A percentile compares a stretch with the other conserved stretches of the same genome.
Evolutionary conservation across 129 eudicot species (phyloP).

Genomic region (Tagetes erecta): DNA sequence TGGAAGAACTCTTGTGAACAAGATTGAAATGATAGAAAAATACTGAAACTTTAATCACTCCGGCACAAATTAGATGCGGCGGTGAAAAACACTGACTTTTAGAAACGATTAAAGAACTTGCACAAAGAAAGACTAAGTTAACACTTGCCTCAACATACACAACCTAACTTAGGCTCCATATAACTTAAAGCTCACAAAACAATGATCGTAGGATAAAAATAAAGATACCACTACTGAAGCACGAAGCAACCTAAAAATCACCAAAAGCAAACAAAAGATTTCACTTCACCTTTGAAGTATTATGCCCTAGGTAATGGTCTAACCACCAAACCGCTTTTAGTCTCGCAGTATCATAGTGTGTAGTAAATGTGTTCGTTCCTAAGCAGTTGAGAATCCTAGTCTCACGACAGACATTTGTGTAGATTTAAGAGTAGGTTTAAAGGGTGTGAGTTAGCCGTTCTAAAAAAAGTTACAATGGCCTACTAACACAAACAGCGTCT

Average conservation of each 20-base stretch:
- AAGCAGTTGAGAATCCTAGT: too few relatives aligned
- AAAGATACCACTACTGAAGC: neutral
- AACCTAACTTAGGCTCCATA: neutral
- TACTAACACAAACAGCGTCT: neutral
- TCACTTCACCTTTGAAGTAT: neutral
- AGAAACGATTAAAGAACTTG: conserved; percentile 1
- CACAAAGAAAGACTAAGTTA: conserved; percentile 1
- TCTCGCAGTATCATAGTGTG: too few relatives aligned
- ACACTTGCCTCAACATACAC: neutral
- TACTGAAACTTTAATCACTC: neutral
- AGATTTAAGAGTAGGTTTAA: too few relatives aligned
- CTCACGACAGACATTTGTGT: too few relatives aligned
- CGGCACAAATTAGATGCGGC: neutral
- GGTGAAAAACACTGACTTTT: neutral
- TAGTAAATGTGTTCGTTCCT: too few relatives aligned
- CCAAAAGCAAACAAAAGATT: neutral
- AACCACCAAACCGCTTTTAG: neutral
- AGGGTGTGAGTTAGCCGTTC: too few relatives aligned
- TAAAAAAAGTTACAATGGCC: too few relatives aligned
- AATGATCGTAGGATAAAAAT: conserved; percentile 14
- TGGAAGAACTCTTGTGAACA: neutral
- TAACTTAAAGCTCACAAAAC: neutral
- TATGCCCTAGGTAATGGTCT: neutral
- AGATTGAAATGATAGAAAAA: neutral
- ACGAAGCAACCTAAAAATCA: conserved; percentile 5